Evolutionary conservation across 2,329 filamentous ascomycete species (phyloP), one percentile per base, ranked within the genome.

Genomic region (Zasmidium cellare): DNA sequence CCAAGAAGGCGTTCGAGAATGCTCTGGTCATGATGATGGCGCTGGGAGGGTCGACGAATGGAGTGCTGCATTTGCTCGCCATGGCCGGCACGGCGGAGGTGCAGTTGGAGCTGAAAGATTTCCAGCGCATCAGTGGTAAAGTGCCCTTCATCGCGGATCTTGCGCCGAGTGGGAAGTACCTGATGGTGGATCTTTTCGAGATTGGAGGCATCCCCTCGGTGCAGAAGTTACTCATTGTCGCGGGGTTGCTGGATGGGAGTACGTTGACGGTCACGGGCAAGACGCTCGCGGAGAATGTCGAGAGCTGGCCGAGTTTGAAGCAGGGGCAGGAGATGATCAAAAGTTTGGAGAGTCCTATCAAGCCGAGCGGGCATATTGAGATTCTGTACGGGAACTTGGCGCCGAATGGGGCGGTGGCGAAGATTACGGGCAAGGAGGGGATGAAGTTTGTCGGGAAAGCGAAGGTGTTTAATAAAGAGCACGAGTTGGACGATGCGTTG

Each of bases 391-490:
- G 93, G 19, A 96, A 96, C 73, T 82, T 97, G 28, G 91, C 92
- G 2, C 93, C 93, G 1, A 89, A 87, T 11, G 93, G 93, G 31
- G 90, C 92, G 1, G 92, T 97, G 1, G 92, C 92, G 59, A 97
- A 97, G 76, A 97, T 97, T 74, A 97, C 93, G 0, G 93, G 93
- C 35, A 97, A 97, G 74, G 93, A 97, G 74, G 93, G 93, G 2
- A 82, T 92, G 6, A 80, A 77, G 12, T 97, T 97, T 75, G 87
- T 82, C 0, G 93, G 93, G 50, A 86, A 85, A 63, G 93, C 91
- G 0, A 83, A 87, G 19, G 90, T 96, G 47, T 97, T 94, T 74
- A 81, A 97, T 75, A 93, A 94, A 70, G 93, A 97, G 75, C 81
- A 86, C 65, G 82, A 87, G 65, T 85, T 97, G 46, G 87, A 96